Base-by-base conservation (phyloP, 2,329 filamentous ascomycete species). In the Metarhizium rileyi region DNA sequence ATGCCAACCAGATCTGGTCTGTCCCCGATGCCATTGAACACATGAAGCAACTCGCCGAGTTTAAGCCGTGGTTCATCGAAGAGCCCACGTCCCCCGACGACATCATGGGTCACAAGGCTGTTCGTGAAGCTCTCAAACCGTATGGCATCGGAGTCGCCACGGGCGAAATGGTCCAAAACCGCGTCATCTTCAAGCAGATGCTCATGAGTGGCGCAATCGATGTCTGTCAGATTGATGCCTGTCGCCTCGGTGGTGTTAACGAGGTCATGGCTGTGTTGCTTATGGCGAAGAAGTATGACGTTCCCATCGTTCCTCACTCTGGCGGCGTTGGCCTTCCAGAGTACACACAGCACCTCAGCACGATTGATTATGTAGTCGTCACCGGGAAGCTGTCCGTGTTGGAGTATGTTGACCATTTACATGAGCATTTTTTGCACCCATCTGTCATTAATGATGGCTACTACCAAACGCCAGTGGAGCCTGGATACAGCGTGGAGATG, bases 81-180 rank as follows among this genome's bases (percentile, higher is more conserved):
- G 90, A 95, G 75, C 90, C 90, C 2, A 95, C 90, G 14, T 88
- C 83, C 22, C 90, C 90, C 12, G 90, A 95, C 62, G 90, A 95
- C 65, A 83, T 95, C 51, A 81, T 93, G 49, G 90, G 90, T 51
- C 90, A 95, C 76, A 87, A 86, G 63, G 84, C 87, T 3, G 83
- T 95, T 59, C 82, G 87, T 47, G 84, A 91, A 53, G 89, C 89
- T 4, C 81, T 95, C 10, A 77, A 78, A 59, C 82, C 86, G 0
- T 74, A 81, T 62, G 80, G 79, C 50, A 88, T 95, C 59, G 87
- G 87, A 51, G 90, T 95, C 5, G 90, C 90, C 7, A 95, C 90
- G 0, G 90, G 90, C 55, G 90, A 95, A 72, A 94, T 95, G 88
- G 93, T 88, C 72, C 90, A 95, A 73, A 95, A 95, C 74, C 83